These are phyloP conservation scores for Rhododendron kiyosumense DNA, from an alignment of 148 eudicot species.

Conservation along the genomic window DNA sequence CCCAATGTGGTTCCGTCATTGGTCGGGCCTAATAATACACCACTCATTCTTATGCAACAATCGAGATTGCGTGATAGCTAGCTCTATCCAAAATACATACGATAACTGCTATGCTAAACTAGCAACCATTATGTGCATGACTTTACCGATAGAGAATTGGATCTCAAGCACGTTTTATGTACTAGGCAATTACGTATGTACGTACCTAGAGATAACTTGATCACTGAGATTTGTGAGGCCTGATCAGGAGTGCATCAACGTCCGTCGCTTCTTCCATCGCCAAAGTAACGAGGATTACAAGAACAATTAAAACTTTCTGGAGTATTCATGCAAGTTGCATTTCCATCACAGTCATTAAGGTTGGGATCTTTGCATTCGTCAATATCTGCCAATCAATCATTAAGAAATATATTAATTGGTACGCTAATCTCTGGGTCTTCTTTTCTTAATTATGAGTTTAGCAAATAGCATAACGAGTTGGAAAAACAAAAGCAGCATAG, in stretches of 20 bases:
- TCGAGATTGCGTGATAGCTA: too few species aligned
- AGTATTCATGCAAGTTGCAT: slow-evolving; percentile 8
- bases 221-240: neutral
- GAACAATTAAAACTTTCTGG: slow-evolving; percentile 14
- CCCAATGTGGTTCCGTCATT: too few species aligned
- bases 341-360: slow-evolving; percentile 4
- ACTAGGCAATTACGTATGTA: neutral
- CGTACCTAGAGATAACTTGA: slow-evolving; percentile 21
- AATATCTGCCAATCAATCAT: slow-evolving; percentile 11
- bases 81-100: too few species aligned
- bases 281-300: slow-evolving; percentile 10
- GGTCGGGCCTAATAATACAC: too few species aligned
- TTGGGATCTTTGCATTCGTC: slow-evolving; percentile 17
- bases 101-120: too few species aligned
- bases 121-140: too few species aligned
- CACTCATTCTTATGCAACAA: too few species aligned
- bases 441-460: neutral
- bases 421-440: neutral
- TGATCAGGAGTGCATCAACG: neutral
- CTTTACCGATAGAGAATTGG: neutral
- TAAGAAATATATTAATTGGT: neutral
- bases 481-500: neutral
- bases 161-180: neutral
- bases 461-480: neutral
- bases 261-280: neutral